These are phyloP conservation scores for Butyriboletus loyo DNA, from an alignment of 768 basidiomycete genomes.

Conservation along the genomic window DNA sequence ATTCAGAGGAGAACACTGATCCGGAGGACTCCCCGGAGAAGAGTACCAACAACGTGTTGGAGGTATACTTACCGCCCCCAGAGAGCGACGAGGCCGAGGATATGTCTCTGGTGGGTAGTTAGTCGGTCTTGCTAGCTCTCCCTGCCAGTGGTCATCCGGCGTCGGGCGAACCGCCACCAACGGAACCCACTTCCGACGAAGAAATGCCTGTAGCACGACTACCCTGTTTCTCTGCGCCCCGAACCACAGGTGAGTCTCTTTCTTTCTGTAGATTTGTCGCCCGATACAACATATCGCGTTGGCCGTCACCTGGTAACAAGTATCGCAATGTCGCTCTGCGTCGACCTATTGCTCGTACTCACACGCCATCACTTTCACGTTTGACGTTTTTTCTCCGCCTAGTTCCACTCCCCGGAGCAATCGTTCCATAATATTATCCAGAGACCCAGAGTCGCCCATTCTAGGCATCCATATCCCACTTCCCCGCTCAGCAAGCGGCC, in stretches of 20 bases:
- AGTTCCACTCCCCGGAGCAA: constrained; percentile 65
- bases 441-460: constrained; percentile 45
- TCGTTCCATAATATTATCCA: constrained; percentile 40
- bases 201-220: constrained; percentile 45
- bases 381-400: constrained; percentile 57
- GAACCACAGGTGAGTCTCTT: constrained; percentile 51
- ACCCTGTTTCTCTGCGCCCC: constrained; percentile 56
- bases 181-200: constrained; percentile 48
- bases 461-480: constrained; percentile 48
- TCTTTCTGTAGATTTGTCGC: not conserved
- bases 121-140: constrained; percentile 53
- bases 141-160: too few species aligned
- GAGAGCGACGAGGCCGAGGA: constrained; percentile 43
- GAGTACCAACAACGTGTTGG: constrained; percentile 52
- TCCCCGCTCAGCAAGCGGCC: constrained; percentile 47
- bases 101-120: constrained; percentile 54
- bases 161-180: constrained; percentile 37
- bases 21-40: constrained; percentile 37
- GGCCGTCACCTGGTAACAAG: constrained; percentile 63
- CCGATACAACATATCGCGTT: not conserved
- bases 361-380: constrained; percentile 66
- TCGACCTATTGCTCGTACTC: constrained; percentile 46
- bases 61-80: constrained; percentile 49
- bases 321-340: constrained; percentile 63
- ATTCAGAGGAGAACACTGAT: constrained; percentile 33